phyloP scores from a whole-genome alignment of 768 basidiomycete genomes.

The Lactifluus subvellereus region DNA sequence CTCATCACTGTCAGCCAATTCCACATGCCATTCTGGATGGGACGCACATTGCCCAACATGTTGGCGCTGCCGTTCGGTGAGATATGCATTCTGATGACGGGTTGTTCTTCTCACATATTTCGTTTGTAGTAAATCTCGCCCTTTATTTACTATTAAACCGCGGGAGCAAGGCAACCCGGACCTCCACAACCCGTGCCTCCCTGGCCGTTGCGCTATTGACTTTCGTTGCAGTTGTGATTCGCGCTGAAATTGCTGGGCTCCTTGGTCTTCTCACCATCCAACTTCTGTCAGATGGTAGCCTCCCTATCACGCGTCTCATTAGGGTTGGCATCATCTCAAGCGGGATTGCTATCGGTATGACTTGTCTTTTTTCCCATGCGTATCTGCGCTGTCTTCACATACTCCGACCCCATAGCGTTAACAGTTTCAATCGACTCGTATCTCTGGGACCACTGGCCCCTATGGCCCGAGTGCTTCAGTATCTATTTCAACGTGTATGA shows the following conservation, averaged over 20 bases:
- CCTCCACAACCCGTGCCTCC: conserved; percentile 32
- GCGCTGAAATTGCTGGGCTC: conserved; percentile 72
- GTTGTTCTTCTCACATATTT: neutral
- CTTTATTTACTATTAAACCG: conserved; percentile 43
- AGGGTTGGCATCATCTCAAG: conserved; percentile 47
- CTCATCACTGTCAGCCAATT: conserved; percentile 80
- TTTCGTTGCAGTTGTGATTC: conserved; percentile 63
- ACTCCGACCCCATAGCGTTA: conserved; percentile 36
- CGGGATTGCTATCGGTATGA: conserved; percentile 47
- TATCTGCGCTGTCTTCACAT: neutral
- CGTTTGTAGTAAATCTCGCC: conserved; percentile 50
- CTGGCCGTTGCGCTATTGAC: conserved; percentile 55
- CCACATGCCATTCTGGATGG: conserved; percentile 90
- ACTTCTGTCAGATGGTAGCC: conserved; percentile 38
- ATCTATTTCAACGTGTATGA: conserved; percentile 82
- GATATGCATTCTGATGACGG: conserved; percentile 13
- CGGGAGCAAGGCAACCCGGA: conserved; percentile 36
- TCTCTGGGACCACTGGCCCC: conserved; percentile 65
- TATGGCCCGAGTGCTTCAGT: conserved; percentile 85
- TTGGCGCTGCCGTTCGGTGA: conserved; percentile 76
- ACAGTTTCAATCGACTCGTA: conserved; percentile 73
- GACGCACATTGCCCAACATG: conserved; percentile 92
- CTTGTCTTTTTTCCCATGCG: neutral
- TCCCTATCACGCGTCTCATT: conserved; percentile 41
- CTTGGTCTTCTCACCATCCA: conserved; percentile 58